phyloP scores from a whole-genome alignment of 495 filamentous ascomycete genomes.

The Hyaloscypha finlandica region DNA sequence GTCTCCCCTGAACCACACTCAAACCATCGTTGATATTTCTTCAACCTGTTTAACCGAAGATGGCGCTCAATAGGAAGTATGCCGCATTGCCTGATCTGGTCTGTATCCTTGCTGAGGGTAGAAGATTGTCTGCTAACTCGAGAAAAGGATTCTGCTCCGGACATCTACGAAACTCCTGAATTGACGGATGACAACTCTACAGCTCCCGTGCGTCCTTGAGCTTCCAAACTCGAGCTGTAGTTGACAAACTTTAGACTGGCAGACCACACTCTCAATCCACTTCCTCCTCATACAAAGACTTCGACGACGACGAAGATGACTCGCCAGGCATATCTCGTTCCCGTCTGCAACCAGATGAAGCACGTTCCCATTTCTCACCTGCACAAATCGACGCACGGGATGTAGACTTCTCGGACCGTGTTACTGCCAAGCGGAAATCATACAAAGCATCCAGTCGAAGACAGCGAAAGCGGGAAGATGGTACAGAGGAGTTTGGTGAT shows the following conservation, averaged over 20 bases:
- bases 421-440: constrained; percentile 73
- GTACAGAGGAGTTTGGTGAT: constrained; percentile 64
- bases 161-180: constrained; percentile 94
- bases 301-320: constrained; percentile 56
- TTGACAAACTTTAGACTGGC: constrained; percentile 28
- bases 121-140: constrained; percentile 21
- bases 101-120: constrained; percentile 28
- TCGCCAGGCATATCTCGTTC: constrained; percentile 69
- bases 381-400: constrained; percentile 71
- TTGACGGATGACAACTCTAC: constrained; percentile 87
- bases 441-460: constrained; percentile 73
- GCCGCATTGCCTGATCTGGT: constrained; percentile 84
- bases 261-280: constrained; percentile 27
- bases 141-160: constrained; percentile 79
- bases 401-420: constrained; percentile 81
- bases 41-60: constrained; percentile 24
- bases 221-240: constrained; percentile 9
- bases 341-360: constrained; percentile 71
- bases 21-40: constrained; percentile 8
- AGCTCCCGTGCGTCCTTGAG: constrained; percentile 58
- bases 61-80: constrained; percentile 70
- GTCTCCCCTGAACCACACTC: background rate
- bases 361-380: constrained; percentile 77
- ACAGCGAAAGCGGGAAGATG: constrained; percentile 58
- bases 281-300: constrained; percentile 45